A percentile compares a stretch with the other conserved stretches of the same genome.
Evolutionary conservation across 108 stramenopile genomes (phyloP).

Genomic region (Pseudonitzschia delicatissima): DNA sequence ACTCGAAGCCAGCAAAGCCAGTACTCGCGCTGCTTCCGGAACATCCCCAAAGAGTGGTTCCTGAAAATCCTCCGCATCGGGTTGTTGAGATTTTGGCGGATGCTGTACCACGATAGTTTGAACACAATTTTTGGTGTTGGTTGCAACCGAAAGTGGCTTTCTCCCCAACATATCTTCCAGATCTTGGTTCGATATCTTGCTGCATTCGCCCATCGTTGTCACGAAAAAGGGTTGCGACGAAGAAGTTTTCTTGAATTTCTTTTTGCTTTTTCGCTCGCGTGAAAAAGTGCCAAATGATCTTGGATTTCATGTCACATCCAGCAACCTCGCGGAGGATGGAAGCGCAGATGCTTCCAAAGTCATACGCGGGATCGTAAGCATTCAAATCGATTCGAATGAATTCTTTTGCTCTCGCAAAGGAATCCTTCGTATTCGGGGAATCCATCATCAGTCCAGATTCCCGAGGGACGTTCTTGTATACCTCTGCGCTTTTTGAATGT

Average conservation of each 20-base stretch:
- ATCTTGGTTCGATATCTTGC: constrained; percentile 41
- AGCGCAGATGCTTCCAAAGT: background rate
- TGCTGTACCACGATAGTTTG: constrained; percentile 19
- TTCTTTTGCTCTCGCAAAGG: constrained; percentile 4
- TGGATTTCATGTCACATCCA: constrained; percentile 1
- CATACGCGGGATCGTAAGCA: background rate
- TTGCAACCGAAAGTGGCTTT: background rate
- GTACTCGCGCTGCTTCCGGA: constrained; percentile 73
- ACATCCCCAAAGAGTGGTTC: constrained; percentile 55
- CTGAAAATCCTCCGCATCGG: constrained; percentile 24
- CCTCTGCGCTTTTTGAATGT: constrained; percentile 20
- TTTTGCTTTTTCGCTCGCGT: constrained; percentile 5
- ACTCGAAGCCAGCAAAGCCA: constrained; percentile 65
- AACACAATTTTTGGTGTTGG: background rate
- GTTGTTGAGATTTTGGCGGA: background rate
- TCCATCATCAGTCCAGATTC: constrained; percentile 20
- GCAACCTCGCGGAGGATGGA: background rate
- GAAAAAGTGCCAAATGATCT: constrained; percentile 5
- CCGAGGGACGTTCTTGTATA: constrained; percentile 20
- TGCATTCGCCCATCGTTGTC: constrained; percentile 15
- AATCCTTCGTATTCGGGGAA: background rate
- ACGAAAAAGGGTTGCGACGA: constrained; percentile 5
- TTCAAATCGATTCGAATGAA: constrained; percentile 6
- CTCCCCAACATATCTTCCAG: constrained; percentile 47
- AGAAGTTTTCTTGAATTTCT: constrained; percentile 17